These are phyloP conservation scores for Musa schizocarpa DNA, from an alignment of 176 grass and related monocot genomes.

Conservation along the genomic window DNA sequence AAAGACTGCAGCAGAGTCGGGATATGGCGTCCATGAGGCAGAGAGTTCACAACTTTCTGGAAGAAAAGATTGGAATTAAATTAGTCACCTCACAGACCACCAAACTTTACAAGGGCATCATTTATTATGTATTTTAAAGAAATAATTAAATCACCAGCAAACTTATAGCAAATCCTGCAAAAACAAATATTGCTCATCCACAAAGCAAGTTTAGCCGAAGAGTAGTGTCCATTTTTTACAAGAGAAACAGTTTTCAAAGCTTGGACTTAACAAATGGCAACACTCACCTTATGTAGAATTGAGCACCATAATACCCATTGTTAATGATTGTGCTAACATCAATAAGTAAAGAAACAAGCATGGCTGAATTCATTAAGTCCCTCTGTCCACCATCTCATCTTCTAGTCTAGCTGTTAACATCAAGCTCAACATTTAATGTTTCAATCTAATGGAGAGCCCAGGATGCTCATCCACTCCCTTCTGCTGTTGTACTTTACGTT, in stretches of 20 bases:
- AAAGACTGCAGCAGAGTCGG: conserved; percentile 69
- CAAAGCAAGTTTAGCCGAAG: background rate
- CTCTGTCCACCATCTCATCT: background rate
- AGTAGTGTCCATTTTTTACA: background rate
- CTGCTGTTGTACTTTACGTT: too few species aligned
- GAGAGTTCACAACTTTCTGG: conserved; percentile 65
- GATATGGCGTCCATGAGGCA: conserved; percentile 43
- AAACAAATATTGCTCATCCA: background rate
- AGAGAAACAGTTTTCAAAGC: background rate
- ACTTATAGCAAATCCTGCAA: background rate
- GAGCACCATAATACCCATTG: background rate
- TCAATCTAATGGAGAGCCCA: too few species aligned
- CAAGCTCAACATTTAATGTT: background rate
- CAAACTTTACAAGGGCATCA: background rate
- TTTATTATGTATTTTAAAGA: background rate
- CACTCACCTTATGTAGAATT: background rate
- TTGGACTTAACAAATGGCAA: background rate
- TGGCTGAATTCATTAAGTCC: background rate
- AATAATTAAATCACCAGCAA: background rate
- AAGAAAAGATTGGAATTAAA: conserved; percentile 1
- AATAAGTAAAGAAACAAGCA: background rate
- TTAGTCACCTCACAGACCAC: background rate
- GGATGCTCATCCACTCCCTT: too few species aligned
- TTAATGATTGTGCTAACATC: background rate
- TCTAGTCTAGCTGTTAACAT: background rate